phyloP scores from a whole-genome alignment of 371 early-diverging fungal species.

The Mucor circinelloides region DNA sequence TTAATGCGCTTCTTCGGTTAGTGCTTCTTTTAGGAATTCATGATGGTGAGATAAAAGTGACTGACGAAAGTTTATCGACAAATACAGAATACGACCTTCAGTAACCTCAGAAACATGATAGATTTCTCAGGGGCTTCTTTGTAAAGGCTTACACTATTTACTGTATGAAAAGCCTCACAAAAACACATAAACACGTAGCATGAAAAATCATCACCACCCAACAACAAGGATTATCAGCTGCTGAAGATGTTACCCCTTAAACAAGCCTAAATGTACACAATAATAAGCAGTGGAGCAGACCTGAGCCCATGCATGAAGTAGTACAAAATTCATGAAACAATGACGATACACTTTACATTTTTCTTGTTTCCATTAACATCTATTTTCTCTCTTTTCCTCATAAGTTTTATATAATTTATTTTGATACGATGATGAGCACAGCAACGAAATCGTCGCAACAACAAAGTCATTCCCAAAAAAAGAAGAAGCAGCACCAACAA shows the following conservation, averaged over 20 bases:
- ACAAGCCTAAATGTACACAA: not conserved
- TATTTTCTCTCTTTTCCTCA: slow-evolving; percentile 1
- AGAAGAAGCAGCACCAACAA: not conserved
- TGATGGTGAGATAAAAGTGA: too few relatives aligned
- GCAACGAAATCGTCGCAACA: slow-evolving; percentile 4
- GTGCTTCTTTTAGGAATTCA: too few relatives aligned
- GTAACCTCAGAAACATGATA: not conserved
- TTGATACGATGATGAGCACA: not conserved
- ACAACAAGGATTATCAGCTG: not conserved
- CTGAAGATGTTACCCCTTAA: not conserved
- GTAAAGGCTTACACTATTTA: not conserved
- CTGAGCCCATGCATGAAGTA: slow-evolving; percentile 12
- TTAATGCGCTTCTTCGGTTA: too few relatives aligned
- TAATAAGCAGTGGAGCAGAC: not conserved
- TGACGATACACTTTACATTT: slow-evolving; percentile 8
- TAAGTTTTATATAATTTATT: not conserved
- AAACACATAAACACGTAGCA: not conserved
- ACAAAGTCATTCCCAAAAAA: not conserved
- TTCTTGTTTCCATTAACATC: slow-evolving; percentile 4
- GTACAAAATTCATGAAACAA: slow-evolving; percentile 22
- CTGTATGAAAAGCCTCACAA: not conserved
- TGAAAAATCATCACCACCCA: not conserved
- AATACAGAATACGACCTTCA: too few relatives aligned
- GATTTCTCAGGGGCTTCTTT: not conserved
- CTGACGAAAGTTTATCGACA: too few relatives aligned